Evolutionary conservation across 371 early-diverging fungal genomes (phyloP).

Genomic region (Coemansia sp.): DNA sequence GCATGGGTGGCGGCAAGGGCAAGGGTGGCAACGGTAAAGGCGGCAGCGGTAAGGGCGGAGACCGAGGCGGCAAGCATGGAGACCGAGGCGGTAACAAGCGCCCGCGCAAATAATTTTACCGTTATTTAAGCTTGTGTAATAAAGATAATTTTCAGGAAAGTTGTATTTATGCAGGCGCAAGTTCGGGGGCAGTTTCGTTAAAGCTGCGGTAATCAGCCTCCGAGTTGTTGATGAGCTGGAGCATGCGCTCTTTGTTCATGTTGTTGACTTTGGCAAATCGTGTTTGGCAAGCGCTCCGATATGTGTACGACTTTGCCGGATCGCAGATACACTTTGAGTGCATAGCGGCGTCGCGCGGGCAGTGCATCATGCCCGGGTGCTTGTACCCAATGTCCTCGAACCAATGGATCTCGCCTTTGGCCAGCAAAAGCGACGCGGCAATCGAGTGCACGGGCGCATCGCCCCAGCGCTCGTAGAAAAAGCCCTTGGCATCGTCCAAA

Average conservation of each 20-base stretch:
- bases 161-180: too few relatives aligned
- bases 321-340: slow-evolving; percentile 71
- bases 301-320: slow-evolving; percentile 47
- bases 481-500: slow-evolving; percentile 79
- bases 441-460: slow-evolving; percentile 97
- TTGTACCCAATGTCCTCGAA: slow-evolving; percentile 89
- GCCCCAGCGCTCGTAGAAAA: slow-evolving; percentile 96
- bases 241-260: slow-evolving; percentile 36
- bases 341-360: slow-evolving; percentile 72
- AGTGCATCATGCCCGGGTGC: slow-evolving; percentile 72
- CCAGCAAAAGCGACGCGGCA: slow-evolving; percentile 77
- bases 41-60: not conserved
- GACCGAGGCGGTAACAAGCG: slow-evolving; percentile 11
- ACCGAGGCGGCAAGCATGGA: slow-evolving; percentile 4
- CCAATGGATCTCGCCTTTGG: slow-evolving; percentile 80
- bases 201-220: slow-evolving; percentile 25
- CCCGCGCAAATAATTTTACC: slow-evolving; percentile 21
- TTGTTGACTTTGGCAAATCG: slow-evolving; percentile 47
- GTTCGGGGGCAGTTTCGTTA: not conserved
- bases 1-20: slow-evolving; percentile 20
- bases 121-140: not conserved
- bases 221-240: slow-evolving; percentile 34
- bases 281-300: slow-evolving; percentile 53
- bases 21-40: not conserved
- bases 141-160: too few relatives aligned